Base-by-base conservation (phyloP, 1,284 basidiomycete species). In the Papiliotrema flavescens region DNA sequence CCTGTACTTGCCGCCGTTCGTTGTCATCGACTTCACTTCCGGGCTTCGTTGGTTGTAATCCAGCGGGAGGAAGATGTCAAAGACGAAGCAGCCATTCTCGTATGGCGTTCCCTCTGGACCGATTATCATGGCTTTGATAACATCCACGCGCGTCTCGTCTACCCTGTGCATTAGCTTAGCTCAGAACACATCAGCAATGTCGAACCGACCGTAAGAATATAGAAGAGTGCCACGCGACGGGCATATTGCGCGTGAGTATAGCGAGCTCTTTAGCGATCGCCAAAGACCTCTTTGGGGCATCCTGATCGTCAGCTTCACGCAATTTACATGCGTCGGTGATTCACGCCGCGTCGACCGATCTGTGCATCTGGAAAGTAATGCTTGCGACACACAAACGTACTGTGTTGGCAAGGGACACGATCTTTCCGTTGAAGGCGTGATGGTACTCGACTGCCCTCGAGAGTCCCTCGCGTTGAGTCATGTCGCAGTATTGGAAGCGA, bases 251-350 rank as follows among this genome's bases (percentile, higher is more conserved):
- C 1, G 90, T 90, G 39, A 95, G 81, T 22, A 91, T 89, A 0
- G 90, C 90, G 53, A 95, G 84, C 87, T 94, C 73, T 78, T 94
- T 95, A 11, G 91, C 91, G 59, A 95, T 93, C 11, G 91, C 90
- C 49, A 94, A 78, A 1, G 88, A 91, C 35, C 91, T 81, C 73
- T 89, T 91, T 2, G 90, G 89, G 51, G 90, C 88, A 68, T 89
- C 87, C 32, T 70, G 49, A 84, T 83, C 6, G 85, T 85, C 24
- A 92, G 79, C 83, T 87, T 84, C 2, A 23, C 23, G 39, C 9
- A 24, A 26, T 15, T 47, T n/a, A n/a, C n/a, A n/a, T n/a, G n/a
- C n/a, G n/a, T n/a, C n/a, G n/a, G n/a, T n/a, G n/a, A n/a, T n/a
- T n/a, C n/a, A n/a, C n/a, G n/a, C n/a, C n/a, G n/a, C n/a, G n/a